Conservation (phyloP, 257 asterid genomes). For the Orobanche coerulescens region DNA sequence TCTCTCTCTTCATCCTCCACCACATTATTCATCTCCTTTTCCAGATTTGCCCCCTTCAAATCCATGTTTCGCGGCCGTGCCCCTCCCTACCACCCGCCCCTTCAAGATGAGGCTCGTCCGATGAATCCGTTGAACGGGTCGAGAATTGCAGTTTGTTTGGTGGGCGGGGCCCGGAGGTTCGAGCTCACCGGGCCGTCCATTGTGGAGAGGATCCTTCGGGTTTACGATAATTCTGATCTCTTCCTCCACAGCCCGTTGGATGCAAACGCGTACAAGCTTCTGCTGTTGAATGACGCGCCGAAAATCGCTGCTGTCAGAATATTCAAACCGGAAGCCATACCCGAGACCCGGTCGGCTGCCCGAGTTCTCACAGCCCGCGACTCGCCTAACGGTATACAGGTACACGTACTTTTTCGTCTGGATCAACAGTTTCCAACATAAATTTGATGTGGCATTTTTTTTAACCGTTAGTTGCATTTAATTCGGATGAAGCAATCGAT, state of each 20-base stretch:
- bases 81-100: neutral
- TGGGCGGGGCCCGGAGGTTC: slow-evolving; percentile 96
- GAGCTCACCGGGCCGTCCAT: slow-evolving; percentile 96
- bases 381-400: slow-evolving; percentile 98
- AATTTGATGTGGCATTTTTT: too few relatives aligned
- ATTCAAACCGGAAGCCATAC: slow-evolving; percentile 45
- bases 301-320: slow-evolving; percentile 61
- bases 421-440: neutral
- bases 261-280: slow-evolving; percentile 54
- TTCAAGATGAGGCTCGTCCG: neutral
- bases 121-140: slow-evolving; percentile 27
- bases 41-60: slow-evolving; percentile 37
- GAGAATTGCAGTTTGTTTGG: slow-evolving; percentile 86
- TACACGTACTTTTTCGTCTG: slow-evolving; percentile 7
- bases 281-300: slow-evolving; percentile 61
- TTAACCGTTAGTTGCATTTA: neutral
- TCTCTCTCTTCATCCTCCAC: slow-evolving; percentile 41
- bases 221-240: slow-evolving; percentile 63
- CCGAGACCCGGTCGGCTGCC: slow-evolving; percentile 45
- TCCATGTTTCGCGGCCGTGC: slow-evolving; percentile 35
- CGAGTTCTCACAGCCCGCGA: slow-evolving; percentile 67
- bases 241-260: slow-evolving; percentile 77
- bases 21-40: slow-evolving; percentile 20
- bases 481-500: neutral
- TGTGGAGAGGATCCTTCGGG: slow-evolving; percentile 48